Percentiles rank a stretch among this genome's conserved stretches.
Conservation (phyloP, 768 basidiomycete species). For the Agrocybe pediades region DNA sequence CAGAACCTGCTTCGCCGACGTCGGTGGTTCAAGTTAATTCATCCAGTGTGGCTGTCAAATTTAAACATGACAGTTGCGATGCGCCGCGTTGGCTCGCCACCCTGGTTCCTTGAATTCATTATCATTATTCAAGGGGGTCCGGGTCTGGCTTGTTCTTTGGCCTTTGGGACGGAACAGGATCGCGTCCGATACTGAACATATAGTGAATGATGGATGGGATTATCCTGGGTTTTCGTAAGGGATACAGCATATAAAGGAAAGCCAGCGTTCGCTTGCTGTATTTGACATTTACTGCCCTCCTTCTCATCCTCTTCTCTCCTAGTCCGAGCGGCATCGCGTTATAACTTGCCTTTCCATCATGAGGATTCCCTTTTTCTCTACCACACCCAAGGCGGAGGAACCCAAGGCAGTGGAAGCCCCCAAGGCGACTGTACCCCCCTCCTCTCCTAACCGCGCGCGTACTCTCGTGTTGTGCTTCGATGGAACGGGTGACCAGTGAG, state of each 20-base stretch:
- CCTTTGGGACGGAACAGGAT: no score
- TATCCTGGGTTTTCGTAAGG: no score
- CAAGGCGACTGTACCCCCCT: background rate
- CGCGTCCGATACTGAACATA: no score
- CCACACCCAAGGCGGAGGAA: background rate
- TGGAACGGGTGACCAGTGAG: slow-evolving; percentile 20
- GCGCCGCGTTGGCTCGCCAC: no score
- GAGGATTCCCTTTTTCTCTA: background rate
- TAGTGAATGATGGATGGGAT: no score
- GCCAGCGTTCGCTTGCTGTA: background rate
- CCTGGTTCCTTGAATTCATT: no score
- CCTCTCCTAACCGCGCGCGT: background rate
- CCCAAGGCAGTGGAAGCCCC: background rate
- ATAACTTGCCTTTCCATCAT: background rate
- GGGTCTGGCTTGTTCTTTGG: no score
- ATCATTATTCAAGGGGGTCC: no score
- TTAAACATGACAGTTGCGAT: no score
- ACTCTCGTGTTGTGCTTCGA: slow-evolving; percentile 18
- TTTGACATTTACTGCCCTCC: background rate
- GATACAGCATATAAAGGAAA: background rate
- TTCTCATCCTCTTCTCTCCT: background rate
- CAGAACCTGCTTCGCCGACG: no score
- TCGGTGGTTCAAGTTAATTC: no score
- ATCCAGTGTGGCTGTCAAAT: no score
- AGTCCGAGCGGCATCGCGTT: background rate